Evolutionary conservation across 2,329 filamentous ascomycete species (phyloP).

Genomic region (Pseudohalonectria lignicola): DNA sequence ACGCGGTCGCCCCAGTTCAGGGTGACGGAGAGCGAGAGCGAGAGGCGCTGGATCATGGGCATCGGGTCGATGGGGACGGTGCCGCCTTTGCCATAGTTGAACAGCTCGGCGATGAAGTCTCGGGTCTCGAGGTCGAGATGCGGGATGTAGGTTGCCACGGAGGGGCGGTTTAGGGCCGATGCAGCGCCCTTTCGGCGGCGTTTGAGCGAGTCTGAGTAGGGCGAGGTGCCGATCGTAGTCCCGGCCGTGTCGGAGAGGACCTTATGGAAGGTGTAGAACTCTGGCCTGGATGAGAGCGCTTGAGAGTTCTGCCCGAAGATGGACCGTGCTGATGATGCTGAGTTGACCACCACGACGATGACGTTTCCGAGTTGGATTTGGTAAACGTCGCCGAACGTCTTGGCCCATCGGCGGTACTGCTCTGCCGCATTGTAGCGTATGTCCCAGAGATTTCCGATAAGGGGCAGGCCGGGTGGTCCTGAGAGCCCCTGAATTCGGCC

Average conservation of each 20-base stretch:
- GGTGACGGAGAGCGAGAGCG: slow-evolving; percentile 48
- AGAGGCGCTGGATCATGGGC: slow-evolving; percentile 53
- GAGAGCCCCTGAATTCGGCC: slow-evolving; percentile 5
- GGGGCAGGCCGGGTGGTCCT: slow-evolving; percentile 7
- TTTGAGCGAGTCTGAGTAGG: slow-evolving; percentile 65
- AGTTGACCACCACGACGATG: slow-evolving; percentile 44
- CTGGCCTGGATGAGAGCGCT: slow-evolving; percentile 41
- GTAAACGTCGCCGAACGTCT: slow-evolving; percentile 38
- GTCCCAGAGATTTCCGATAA: slow-evolving; percentile 11
- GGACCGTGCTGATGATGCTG: slow-evolving; percentile 34
- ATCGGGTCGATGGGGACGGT: slow-evolving; percentile 47
- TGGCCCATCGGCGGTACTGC: slow-evolving; percentile 3
- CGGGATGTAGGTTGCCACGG: slow-evolving; percentile 65
- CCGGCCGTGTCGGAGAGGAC: slow-evolving; percentile 52
- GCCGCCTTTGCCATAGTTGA: slow-evolving; percentile 45
- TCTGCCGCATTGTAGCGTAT: slow-evolving; percentile 7
- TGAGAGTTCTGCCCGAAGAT: slow-evolving; percentile 34
- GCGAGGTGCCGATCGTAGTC: slow-evolving; percentile 57
- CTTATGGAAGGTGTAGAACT: slow-evolving; percentile 50
- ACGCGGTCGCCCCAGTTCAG: slow-evolving; percentile 57
- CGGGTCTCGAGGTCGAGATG: slow-evolving; percentile 69
- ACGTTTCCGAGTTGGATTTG: slow-evolving; percentile 48
- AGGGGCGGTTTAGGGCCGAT: slow-evolving; percentile 63
- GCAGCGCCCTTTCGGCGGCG: slow-evolving; percentile 67
- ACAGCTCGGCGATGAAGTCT: slow-evolving; percentile 50